Evolutionary conservation across 2,329 filamentous ascomycete species (phyloP), one percentile per base, ranked within the genome.

Genomic region (Didymellaceae sp.): DNA sequence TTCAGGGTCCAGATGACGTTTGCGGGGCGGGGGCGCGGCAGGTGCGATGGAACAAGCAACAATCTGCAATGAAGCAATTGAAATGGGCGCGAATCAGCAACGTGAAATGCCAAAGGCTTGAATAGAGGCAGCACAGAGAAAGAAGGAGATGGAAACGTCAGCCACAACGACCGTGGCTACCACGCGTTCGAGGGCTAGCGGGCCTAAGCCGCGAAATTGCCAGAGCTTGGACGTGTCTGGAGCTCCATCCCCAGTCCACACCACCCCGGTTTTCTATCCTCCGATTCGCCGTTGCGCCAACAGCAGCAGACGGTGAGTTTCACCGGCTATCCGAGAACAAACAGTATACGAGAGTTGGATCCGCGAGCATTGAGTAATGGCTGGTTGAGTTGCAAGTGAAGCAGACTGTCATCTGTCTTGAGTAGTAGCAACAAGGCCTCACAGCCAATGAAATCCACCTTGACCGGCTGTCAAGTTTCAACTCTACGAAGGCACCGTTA

Each of bases 1-100:
- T 22, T 45, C 42, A 46, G 59, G 62, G 62, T 63, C 61, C 58
- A 46, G 43, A 51, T 51, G 37, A 44, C 45, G 47, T 53, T 59
- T 64, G 61, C 62, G 61, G 58, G 44, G 32, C 31, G 59, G 58
- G 32, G 44, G 28, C 34, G 21, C 30, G 38, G 46, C 49, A 50
- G 54, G 45, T 55, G 47, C 42, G 55, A 38, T 44, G 44, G 45
- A 52, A 55, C 33, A 45, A 33, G 37, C 37, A 52, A 38, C 31
- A 52, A 52, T 52, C 24, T 54, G 39, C 39, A 47, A 34, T 18
- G 38, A 38, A 44, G 50, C 33, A 40, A 45, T 31, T 35, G 39
- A 24, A 22, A 14, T 28, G 26, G 20, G 25, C n/a, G 25, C 11
- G 16, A 31, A 35, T 20, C 32, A 37, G 37, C 38, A 44, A 33